Evolutionary conservation across 2,329 filamentous ascomycete species (phyloP), one percentile per base, ranked within the genome.

Genomic region (Xylariomycetidae sp.): DNA sequence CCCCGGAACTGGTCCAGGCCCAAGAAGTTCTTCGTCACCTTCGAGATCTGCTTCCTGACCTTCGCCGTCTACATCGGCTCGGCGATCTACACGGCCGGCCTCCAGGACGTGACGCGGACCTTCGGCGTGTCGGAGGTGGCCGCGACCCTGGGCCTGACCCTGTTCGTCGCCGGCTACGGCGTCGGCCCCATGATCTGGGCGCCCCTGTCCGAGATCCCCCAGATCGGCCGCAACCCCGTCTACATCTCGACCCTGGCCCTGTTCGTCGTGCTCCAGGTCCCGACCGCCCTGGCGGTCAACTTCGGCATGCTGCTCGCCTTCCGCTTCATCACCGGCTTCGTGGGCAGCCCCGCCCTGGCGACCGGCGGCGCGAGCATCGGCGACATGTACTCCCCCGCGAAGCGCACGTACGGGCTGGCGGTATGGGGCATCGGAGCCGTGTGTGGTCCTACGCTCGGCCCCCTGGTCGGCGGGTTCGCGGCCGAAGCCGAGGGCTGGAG

Each of bases 231-330:
- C 2, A 80, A 75, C 35, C 65, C 67, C 2, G 66, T 72, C 1
- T 81, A 80, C 45, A 67, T 80, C 18, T 48, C 72, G 36, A 72
- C 74, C 1, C 69, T 80, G 36, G 61, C 62, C n/a, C 58, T 78
- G 16, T 81, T 80, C 44, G 66, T 77, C 16, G 60, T 78, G 8
- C 54, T 81, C 1, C 65, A 64, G 9, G 58, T 80, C 0, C 70
- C 74, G 0, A 67, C 70, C 0, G 70, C 72, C 0, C 50, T 79
- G 0, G 70, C 71, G 1, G 54, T 69, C 19, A 74, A 74, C 51
- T 72, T 78, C 28, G 57, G 65, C 2, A 67, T 69, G 2, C 58
- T 81, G 6, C 56, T 77, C 14, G 69, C 72, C 1, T 55, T 70
- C 6, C 64, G 72, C 2, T 73, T 72, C 46, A 43, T 76, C 15